Evolutionary conservation across 148 eudicot genomes (phyloP).

Genomic region (Chenopodium album): DNA sequence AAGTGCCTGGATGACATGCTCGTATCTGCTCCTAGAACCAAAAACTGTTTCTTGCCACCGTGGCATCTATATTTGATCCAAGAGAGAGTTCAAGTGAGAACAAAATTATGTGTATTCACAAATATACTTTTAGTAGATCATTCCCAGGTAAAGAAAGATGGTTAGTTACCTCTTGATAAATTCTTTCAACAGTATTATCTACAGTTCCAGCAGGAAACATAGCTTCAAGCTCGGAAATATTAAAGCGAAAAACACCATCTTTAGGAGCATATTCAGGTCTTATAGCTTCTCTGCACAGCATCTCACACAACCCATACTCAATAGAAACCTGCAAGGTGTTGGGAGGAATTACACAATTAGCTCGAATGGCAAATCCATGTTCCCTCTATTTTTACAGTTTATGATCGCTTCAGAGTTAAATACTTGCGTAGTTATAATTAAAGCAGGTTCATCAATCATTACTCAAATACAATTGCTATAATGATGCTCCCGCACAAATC

Average conservation of each 20-base stretch:
- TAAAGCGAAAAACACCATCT: constrained; percentile 70
- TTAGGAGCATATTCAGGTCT: constrained; percentile 58
- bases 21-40: constrained; percentile 65
- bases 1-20: constrained; percentile 53
- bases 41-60: constrained; percentile 67
- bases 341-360: neutral
- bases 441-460: neutral
- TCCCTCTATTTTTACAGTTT: neutral
- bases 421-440: neutral
- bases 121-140: neutral
- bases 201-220: constrained; percentile 69
- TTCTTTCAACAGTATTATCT: constrained; percentile 49
- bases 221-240: constrained; percentile 61
- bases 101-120: neutral
- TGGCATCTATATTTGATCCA: constrained; percentile 57
- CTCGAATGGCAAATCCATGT: neutral
- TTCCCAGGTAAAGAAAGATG: neutral
- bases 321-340: constrained; percentile 60
- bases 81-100: constrained; percentile 19
- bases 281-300: constrained; percentile 69
- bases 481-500: neutral
- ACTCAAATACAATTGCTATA: too few relatives aligned
- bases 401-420: neutral
- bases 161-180: constrained; percentile 64
- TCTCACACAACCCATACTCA: constrained; percentile 90